phyloP scores from a whole-genome alignment of 306 rosid genomes.

The Prunus armeniaca region DNA sequence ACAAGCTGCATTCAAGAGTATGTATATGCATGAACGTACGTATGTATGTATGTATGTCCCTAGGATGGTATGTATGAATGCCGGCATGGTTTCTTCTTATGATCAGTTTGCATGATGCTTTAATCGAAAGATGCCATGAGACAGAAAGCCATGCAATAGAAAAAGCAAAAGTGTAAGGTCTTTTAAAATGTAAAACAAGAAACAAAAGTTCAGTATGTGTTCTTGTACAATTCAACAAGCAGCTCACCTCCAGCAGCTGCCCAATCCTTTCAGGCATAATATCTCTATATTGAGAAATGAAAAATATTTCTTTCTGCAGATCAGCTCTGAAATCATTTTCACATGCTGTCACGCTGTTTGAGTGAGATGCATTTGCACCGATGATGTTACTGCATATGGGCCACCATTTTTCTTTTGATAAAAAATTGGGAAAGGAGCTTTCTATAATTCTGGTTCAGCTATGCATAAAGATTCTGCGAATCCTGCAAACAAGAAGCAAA shows the following conservation, averaged over 20 bases:
- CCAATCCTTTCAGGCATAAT: neutral
- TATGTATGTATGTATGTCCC: too few relatives aligned
- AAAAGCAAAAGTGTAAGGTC: neutral
- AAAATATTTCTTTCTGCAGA: neutral
- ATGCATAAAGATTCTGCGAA: slow-evolving; percentile 18
- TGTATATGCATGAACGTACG: too few relatives aligned
- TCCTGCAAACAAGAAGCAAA: slow-evolving; percentile 32
- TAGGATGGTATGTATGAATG: neutral
- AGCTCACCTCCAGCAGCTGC: neutral
- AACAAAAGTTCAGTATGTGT: neutral
- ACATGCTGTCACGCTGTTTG: neutral
- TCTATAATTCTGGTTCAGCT: slow-evolving; percentile 14
- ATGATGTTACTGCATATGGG: slow-evolving; percentile 1
- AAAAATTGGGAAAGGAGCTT: neutral
- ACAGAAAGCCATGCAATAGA: neutral
- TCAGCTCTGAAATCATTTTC: neutral
- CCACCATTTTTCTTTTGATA: neutral
- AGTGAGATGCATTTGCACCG: neutral
- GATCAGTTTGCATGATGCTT: neutral
- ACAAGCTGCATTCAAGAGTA: too few relatives aligned
- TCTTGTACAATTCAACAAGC: slow-evolving; percentile 1
- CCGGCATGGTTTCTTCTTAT: neutral
- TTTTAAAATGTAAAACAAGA: neutral
- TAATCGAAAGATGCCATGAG: neutral
- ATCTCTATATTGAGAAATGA: neutral